Conservation (phyloP, 2,329 filamentous ascomycete genomes). For the Microascus cirrosus region DNA sequence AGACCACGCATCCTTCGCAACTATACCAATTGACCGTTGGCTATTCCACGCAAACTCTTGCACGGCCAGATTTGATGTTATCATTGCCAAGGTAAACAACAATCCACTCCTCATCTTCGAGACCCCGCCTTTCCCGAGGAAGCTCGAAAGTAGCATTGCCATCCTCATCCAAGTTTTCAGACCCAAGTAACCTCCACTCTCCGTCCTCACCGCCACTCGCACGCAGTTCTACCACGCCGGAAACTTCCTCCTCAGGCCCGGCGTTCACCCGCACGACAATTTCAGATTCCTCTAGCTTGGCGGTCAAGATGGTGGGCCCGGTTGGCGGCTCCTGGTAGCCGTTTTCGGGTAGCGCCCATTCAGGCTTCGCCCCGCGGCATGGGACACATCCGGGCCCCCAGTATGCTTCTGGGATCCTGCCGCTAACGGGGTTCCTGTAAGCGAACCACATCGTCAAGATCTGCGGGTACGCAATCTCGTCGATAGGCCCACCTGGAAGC, state of each 20-base stretch:
- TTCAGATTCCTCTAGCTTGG: neutral
- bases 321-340: neutral
- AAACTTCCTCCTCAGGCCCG: neutral
- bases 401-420: neutral
- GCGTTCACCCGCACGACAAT: neutral
- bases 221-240: neutral
- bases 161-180: neutral
- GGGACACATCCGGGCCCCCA: conserved; percentile 2
- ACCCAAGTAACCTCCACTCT: neutral
- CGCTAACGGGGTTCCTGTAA: conserved; percentile 2
- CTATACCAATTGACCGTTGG: too few relatives aligned
- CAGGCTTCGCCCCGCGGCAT: conserved; percentile 1
- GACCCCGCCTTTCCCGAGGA: neutral
- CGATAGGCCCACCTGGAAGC: neutral
- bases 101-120: neutral
- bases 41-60: neutral
- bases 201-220: neutral
- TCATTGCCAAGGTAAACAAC: neutral
- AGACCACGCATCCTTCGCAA: too few relatives aligned
- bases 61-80: neutral
- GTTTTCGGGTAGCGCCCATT: neutral
- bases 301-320: neutral
- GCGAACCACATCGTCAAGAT: conserved; percentile 1
- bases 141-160: neutral
- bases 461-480: neutral